Evolutionary conservation across 345 rosid genomes (phyloP).

Genomic region (Excoecaria agallocha): DNA sequence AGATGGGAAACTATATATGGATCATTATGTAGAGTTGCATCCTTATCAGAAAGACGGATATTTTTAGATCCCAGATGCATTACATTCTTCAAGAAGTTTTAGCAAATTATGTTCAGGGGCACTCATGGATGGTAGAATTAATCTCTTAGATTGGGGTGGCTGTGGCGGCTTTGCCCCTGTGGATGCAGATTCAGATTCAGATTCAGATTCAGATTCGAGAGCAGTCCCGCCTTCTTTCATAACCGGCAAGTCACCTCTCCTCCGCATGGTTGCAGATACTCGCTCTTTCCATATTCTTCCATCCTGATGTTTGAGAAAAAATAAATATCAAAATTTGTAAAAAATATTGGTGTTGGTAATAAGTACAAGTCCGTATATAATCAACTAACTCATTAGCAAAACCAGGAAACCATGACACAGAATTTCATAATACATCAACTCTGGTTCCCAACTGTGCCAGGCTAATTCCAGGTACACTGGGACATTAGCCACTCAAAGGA

Average conservation of each 20-base stretch:
- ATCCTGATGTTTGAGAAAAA: conserved; percentile 46
- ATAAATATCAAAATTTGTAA: conserved; percentile 14
- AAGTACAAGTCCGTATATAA: not conserved
- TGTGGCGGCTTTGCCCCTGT: conserved; percentile 40
- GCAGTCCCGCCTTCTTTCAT: conserved; percentile 52
- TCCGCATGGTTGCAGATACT: conserved; percentile 56
- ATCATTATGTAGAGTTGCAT: not conserved
- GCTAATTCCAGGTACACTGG: not conserved
- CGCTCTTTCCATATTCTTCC: conserved; percentile 96
- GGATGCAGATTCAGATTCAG: conserved; percentile 42
- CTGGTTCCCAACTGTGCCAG: not conserved
- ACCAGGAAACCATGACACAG: not conserved
- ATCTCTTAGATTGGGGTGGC: conserved; percentile 40
- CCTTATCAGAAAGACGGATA: conserved; percentile 1
- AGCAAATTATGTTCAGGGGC: conserved; percentile 88
- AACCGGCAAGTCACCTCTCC: conserved; percentile 60
- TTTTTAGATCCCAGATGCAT: conserved; percentile 50
- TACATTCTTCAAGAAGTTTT: conserved; percentile 79
- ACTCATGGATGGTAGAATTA: conserved; percentile 77
- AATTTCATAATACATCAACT: not conserved
- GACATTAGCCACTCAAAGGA: not conserved
- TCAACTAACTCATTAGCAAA: not conserved
- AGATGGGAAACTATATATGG: not conserved
- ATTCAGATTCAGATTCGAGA: conserved; percentile 35
- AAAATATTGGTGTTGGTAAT: not conserved